These are phyloP conservation scores for Blastobotrys muscicola DNA, from an alignment of 805 yeast genomes.

Conservation along the genomic window DNA sequence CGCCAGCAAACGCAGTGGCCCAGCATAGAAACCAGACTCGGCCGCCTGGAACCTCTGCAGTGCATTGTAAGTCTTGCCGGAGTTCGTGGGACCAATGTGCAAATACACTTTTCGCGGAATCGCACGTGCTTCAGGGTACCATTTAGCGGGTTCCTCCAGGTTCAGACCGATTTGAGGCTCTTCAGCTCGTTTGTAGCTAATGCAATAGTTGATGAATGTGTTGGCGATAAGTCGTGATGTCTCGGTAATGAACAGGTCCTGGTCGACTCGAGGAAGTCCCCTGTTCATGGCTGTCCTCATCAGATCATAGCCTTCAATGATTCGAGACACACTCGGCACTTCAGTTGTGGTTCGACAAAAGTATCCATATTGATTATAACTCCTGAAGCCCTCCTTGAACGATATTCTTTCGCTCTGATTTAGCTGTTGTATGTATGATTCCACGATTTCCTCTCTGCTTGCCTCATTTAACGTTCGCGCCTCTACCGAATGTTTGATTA, in stretches of 20 bases:
- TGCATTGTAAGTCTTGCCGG: constrained; percentile 89
- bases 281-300: too few species aligned
- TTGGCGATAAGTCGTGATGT: background rate
- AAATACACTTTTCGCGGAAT: constrained; percentile 70
- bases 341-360: too few species aligned
- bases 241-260: background rate
- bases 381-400: too few species aligned
- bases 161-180: constrained; percentile 22
- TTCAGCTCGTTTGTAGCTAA: background rate
- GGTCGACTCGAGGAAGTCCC: background rate
- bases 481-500: too few species aligned
- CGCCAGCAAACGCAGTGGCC: constrained; percentile 85
- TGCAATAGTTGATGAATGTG: background rate
- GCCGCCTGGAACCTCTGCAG: constrained; percentile 55
- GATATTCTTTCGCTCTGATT: too few species aligned
- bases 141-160: constrained; percentile 53
- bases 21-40: constrained; percentile 81
- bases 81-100: constrained; percentile 97
- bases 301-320: too few species aligned
- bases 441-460: too few species aligned
- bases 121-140: constrained; percentile 81
- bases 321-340: too few species aligned
- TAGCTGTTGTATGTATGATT: too few species aligned
- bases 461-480: too few species aligned
- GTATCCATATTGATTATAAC: too few species aligned